Percentiles rank a stretch among this genome's conserved stretches.
phyloP scores from a whole-genome alignment of 768 basidiomycete genomes.

The Kwoniella sp. region DNA sequence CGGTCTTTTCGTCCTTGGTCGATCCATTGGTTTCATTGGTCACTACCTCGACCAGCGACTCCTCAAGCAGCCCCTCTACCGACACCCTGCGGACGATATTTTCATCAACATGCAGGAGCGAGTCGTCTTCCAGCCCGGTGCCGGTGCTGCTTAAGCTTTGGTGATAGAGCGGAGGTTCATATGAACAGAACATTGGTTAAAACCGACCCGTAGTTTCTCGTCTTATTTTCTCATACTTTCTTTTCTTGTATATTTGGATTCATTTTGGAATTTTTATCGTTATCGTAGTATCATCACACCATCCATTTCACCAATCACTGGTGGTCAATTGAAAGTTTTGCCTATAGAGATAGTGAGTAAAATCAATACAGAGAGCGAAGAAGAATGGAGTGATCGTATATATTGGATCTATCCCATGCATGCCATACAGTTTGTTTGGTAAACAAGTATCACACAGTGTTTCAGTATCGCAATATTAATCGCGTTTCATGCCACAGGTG shows the following conservation, averaged over 20 bases:
- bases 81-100: conserved; percentile 56
- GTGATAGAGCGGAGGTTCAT: background rate
- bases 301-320: background rate
- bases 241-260: conserved; percentile 1
- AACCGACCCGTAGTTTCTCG: background rate
- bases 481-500: no score
- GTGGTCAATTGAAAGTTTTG: background rate
- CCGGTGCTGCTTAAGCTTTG: conserved; percentile 18
- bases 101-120: conserved; percentile 45
- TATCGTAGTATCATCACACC: background rate
- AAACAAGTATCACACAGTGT: no score
- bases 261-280: conserved; percentile 2
- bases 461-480: no score
- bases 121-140: conserved; percentile 44
- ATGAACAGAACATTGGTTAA: background rate
- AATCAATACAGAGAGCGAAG: conserved; percentile 1
- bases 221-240: background rate
- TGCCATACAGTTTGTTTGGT: background rate
- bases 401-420: background rate
- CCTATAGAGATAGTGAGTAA: conserved; percentile 1
- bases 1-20: conserved; percentile 94
- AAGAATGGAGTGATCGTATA: background rate
- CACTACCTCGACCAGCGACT: conserved; percentile 97
- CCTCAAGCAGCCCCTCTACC: conserved; percentile 86
- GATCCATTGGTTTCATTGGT: conserved; percentile 96